phyloP scores from a whole-genome alignment of 2,329 filamentous ascomycete species.

The Claviceps citrina region DNA sequence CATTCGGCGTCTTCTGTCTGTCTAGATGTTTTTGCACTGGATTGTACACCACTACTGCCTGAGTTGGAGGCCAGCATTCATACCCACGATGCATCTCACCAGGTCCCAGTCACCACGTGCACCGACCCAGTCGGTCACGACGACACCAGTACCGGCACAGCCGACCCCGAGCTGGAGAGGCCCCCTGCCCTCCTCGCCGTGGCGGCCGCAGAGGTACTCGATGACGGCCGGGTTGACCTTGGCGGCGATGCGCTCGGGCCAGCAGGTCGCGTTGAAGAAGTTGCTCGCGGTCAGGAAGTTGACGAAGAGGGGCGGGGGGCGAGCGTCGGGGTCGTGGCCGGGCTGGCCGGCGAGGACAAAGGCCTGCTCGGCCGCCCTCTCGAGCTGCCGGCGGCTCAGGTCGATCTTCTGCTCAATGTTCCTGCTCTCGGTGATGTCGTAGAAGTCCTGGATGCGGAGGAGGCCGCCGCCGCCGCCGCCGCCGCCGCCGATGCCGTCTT shows the following conservation, averaged over 20 bases:
- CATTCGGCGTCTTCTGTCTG: too few relatives aligned
- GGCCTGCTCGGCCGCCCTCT: conserved; percentile 45
- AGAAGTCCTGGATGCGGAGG: conserved; percentile 86
- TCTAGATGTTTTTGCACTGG: too few relatives aligned
- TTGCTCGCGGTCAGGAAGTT: conserved; percentile 88
- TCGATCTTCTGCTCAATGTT: conserved; percentile 71
- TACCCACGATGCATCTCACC: conserved; percentile 70
- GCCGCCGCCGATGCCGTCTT: conserved; percentile 52
- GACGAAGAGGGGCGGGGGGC: conserved; percentile 54
- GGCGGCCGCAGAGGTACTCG: conserved; percentile 44
- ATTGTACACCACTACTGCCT: conserved; percentile 26
- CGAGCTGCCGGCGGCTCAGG: conserved; percentile 59
- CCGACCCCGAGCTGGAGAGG: conserved; percentile 38
- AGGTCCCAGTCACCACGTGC: conserved; percentile 80
- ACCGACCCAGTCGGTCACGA: conserved; percentile 91
- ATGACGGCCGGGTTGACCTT: conserved; percentile 68
- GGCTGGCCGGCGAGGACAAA: conserved; percentile 28
- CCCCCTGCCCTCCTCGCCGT: conserved; percentile 37
- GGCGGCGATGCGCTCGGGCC: conserved; percentile 82
- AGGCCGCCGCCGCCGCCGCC: conserved; percentile 55
- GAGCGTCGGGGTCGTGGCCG: conserved; percentile 15
- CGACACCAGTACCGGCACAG: conserved; percentile 68
- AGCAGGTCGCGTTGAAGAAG: conserved; percentile 83
- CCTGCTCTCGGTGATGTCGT: conserved; percentile 61
- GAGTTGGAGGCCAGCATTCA: conserved; percentile 59